A percentile compares a stretch with the other conserved stretches of the same genome.
phyloP scores from a whole-genome alignment of 306 rosid genomes.

The Begonia peltatifolia region DNA sequence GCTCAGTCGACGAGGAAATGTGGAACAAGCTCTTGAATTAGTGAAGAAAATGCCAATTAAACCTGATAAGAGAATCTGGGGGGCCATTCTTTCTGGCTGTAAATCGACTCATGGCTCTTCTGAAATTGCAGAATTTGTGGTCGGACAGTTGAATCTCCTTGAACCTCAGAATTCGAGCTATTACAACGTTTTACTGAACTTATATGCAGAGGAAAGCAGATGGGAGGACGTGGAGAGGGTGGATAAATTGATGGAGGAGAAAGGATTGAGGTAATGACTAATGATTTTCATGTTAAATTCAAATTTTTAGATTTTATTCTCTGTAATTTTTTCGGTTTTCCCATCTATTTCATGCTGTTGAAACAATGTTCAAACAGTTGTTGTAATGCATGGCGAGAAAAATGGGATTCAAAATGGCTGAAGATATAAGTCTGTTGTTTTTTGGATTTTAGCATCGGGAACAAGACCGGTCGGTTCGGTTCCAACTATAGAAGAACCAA shows the following conservation, averaged over 20 bases:
- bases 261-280: constrained; percentile 1
- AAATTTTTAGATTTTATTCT: not conserved
- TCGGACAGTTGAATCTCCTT: constrained; percentile 5
- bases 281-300: not conserved
- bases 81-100: constrained; percentile 7
- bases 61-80: constrained; percentile 12
- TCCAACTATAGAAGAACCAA: too few species aligned
- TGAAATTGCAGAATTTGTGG: constrained; percentile 12
- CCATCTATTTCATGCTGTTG: not conserved
- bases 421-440: not conserved
- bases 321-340: not conserved
- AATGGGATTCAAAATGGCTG: not conserved
- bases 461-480: too few species aligned
- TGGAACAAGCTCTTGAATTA: constrained; percentile 13
- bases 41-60: constrained; percentile 9
- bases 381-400: not conserved
- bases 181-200: constrained; percentile 6
- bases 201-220: constrained; percentile 4
- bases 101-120: constrained; percentile 1
- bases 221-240: constrained; percentile 7
- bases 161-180: not conserved
- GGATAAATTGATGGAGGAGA: constrained; percentile 6
- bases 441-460: not conserved
- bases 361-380: too few species aligned
- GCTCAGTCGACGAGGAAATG: constrained; percentile 8